Percentiles rank a stretch among this genome's conserved stretches.
Evolutionary conservation across 1,284 basidiomycete species (phyloP).

Genomic region (Porodaedalea pini): DNA sequence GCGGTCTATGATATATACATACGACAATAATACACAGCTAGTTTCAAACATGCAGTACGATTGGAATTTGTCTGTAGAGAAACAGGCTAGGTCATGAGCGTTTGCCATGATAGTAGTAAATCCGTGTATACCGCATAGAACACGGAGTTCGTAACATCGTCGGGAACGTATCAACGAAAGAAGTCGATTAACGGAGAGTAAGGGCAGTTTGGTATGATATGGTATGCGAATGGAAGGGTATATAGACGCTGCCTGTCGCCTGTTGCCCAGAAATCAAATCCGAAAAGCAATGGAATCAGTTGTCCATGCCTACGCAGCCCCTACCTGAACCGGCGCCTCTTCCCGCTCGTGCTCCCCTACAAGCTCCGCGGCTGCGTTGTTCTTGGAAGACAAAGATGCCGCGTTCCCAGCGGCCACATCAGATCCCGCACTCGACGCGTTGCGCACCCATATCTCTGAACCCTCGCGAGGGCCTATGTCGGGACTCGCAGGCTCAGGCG

Average conservation of each 20-base stretch:
- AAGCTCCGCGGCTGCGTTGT: too few relatives aligned
- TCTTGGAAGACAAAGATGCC: too few relatives aligned
- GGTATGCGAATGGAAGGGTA: neutral
- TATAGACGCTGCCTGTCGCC: neutral
- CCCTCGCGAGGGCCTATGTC: neutral
- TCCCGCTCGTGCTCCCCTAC: neutral
- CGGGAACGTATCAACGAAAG: too few relatives aligned
- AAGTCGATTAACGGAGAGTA: too few relatives aligned
- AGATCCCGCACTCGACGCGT: neutral
- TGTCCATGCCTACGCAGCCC: too few relatives aligned
- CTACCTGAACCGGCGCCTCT: neutral
- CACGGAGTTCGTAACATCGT: too few relatives aligned
- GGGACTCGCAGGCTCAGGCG: slow-evolving; percentile 11
- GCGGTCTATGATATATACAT: neutral
- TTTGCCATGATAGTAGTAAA: too few relatives aligned
- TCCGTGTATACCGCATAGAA: too few relatives aligned
- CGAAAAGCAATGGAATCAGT: neutral
- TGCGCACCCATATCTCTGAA: neutral
- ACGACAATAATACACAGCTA: neutral
- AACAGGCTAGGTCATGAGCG: neutral
- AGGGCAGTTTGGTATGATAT: too few relatives aligned
- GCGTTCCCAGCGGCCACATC: neutral
- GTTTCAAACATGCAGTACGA: neutral
- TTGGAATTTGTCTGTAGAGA: too few relatives aligned
- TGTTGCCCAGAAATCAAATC: neutral